Evolutionary conservation across 768 basidiomycete species (phyloP).

Genomic region (Exidia glandulosa): DNA sequence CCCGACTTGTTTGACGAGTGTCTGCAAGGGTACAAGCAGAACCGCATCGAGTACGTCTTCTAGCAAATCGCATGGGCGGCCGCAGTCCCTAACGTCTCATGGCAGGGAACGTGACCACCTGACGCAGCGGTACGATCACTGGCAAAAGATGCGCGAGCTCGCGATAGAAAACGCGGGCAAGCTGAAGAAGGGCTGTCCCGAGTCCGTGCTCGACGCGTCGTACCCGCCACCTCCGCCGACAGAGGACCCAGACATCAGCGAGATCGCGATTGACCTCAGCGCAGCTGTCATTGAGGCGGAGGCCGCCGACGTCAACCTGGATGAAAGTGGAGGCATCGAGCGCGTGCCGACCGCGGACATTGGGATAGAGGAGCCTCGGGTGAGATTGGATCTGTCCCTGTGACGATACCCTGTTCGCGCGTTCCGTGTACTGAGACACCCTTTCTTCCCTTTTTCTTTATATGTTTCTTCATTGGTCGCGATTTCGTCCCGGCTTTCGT

Average conservation of each 20-base stretch:
- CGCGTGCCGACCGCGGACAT: slow-evolving; percentile 89
- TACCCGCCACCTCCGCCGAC: slow-evolving; percentile 68
- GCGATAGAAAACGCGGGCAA: slow-evolving; percentile 66
- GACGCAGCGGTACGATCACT: slow-evolving; percentile 74
- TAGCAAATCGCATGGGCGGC: not conserved
- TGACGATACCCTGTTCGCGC: not conserved
- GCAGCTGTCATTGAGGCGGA: slow-evolving; percentile 71
- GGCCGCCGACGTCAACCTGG: slow-evolving; percentile 46
- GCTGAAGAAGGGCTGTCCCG: slow-evolving; percentile 59
- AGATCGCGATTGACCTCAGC: slow-evolving; percentile 82
- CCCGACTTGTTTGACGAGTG: slow-evolving; percentile 90
- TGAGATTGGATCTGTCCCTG: not conserved
- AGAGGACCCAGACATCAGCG: slow-evolving; percentile 79
- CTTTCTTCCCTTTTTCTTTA: slow-evolving; percentile 13
- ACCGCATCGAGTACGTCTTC: slow-evolving; percentile 63
- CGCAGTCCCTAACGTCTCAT: not conserved
- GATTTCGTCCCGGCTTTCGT: too few species aligned
- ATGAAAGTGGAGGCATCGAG: slow-evolving; percentile 67
- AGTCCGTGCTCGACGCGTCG: slow-evolving; percentile 49
- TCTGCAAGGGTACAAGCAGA: slow-evolving; percentile 87
- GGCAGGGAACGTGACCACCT: slow-evolving; percentile 80
- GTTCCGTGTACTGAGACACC: not conserved
- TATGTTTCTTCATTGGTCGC: not conserved
- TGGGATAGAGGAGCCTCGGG: slow-evolving; percentile 50
- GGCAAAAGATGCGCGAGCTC: slow-evolving; percentile 73